Percentiles rank a stretch among this genome's conserved stretches.
These are phyloP conservation scores for Pseudocercospora eumusae DNA, from an alignment of 2,329 filamentous ascomycete species.

Conservation along the genomic window DNA sequence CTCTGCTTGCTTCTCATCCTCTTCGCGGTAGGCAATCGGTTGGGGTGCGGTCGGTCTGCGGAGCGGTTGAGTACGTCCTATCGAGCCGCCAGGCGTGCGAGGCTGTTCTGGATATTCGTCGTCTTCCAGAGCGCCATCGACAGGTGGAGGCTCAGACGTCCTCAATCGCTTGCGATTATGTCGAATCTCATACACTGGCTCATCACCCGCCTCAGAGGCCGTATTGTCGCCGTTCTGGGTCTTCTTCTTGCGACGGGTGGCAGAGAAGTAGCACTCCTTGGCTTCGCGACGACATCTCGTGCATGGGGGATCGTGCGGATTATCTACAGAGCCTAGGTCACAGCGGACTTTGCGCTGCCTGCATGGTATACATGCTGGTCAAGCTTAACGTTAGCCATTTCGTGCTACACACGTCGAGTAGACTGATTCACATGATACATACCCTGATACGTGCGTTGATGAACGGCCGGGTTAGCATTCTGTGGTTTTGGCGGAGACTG, in stretches of 20 bases:
- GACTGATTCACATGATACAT: slow-evolving; percentile 12
- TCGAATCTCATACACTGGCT: slow-evolving; percentile 66
- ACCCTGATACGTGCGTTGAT: slow-evolving; percentile 37
- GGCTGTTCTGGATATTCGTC: slow-evolving; percentile 60
- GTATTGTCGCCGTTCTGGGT: slow-evolving; percentile 50
- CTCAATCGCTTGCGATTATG: slow-evolving; percentile 70
- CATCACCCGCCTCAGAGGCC: slow-evolving; percentile 46
- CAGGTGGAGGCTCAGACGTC: slow-evolving; percentile 38
- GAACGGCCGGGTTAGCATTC: slow-evolving; percentile 19
- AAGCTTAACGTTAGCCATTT: not conserved
- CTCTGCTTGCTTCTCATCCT: slow-evolving; percentile 61
- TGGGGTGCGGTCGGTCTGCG: slow-evolving; percentile 56
- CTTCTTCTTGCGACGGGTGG: slow-evolving; percentile 90
- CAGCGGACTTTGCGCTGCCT: slow-evolving; percentile 60
- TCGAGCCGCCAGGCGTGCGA: slow-evolving; percentile 65
- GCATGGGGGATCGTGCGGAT: slow-evolving; percentile 90
- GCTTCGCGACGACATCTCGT: slow-evolving; percentile 90
- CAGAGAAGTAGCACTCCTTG: slow-evolving; percentile 96
- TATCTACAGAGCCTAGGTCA: slow-evolving; percentile 75
- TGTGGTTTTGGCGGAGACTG: slow-evolving; percentile 25
- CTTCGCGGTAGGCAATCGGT: slow-evolving; percentile 46
- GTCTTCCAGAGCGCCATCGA: slow-evolving; percentile 38
- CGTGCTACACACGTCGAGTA: not conserved
- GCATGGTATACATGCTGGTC: slow-evolving; percentile 55
- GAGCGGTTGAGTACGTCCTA: slow-evolving; percentile 67